Evolutionary conservation across 148 eudicot genomes (phyloP), one percentile per base, ranked within the genome.

Genomic region (Limonium bicolor): DNA sequence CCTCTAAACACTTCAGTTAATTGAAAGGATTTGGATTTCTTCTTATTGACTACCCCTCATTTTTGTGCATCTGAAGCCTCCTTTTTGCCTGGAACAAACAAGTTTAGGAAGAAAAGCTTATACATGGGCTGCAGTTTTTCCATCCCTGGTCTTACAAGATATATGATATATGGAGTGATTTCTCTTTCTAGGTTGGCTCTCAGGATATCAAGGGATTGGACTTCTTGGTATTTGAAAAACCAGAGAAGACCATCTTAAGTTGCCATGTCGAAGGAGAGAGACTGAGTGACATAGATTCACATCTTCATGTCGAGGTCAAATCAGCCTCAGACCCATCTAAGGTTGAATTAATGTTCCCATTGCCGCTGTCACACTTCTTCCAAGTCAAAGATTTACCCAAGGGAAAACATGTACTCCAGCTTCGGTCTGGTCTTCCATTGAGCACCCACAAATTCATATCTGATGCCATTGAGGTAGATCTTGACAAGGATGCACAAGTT

Each of bases 291-390:
- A 59, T 90, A 24, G 65, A 69, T 58, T 71, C 92, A 27, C 79
- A 84, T 45, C 80, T 90, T 48, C 68, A 62, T 56, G 87, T 90
- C 62, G 95, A 90, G 68, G 66, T 90, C 13, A 90, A 59, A 65
- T 85, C 93, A 37, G 80, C 78, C 22, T 53, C 39, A 61, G 87
- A 80, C 46, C 87, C 84, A 60, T 75, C 82, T 15, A 90, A 68
- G 63, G 59, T 78, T 26, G 86, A 66, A 60, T 64, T 93, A 12
- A 57, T 63, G 50, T 78, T 85, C 62, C 85, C 99, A 14, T 50
- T 90, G 60, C 87, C 99, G 19, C 64, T 84, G 29, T 80, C 99
- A 38, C 86, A 74, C 50, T 90, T 84, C 67, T 90, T 90, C 72
- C 93, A 81, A 67, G 82, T 85, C 38, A 85, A 76, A 70, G 88